Conservation (phyloP, 1,284 basidiomycete genomes). For the Cryptococcus maquisensis region DNA sequence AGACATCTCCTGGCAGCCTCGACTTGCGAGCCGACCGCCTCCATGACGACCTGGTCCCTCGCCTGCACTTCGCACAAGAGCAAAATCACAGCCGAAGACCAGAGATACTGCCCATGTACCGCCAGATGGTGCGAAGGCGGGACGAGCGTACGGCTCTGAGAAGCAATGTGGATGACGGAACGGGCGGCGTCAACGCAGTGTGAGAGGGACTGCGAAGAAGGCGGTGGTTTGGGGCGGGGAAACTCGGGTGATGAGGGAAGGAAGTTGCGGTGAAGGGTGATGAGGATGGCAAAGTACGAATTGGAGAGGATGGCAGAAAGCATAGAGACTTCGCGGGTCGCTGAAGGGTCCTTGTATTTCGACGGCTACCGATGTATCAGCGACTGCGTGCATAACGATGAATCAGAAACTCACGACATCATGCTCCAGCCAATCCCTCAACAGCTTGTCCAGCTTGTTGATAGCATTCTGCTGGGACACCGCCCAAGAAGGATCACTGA, state of each 20-base stretch:
- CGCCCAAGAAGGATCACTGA: slow-evolving; percentile 63
- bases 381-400: background rate
- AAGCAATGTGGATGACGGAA: slow-evolving; percentile 66
- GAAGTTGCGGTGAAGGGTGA: slow-evolving; percentile 83
- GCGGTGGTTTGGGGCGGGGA: slow-evolving; percentile 39
- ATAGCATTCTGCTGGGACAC: slow-evolving; percentile 67
- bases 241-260: slow-evolving; percentile 51
- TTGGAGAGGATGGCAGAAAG: slow-evolving; percentile 84
- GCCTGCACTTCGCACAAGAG: slow-evolving; percentile 82
- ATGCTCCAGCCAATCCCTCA: slow-evolving; percentile 75
- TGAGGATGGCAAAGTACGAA: slow-evolving; percentile 82
- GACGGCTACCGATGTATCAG: slow-evolving; percentile 54
- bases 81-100: slow-evolving; percentile 83
- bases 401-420: slow-evolving; percentile 36
- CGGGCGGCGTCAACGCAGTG: slow-evolving; percentile 45
- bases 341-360: slow-evolving; percentile 55
- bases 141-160: slow-evolving; percentile 76
- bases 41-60: slow-evolving; percentile 60
- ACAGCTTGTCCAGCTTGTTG: slow-evolving; percentile 67
- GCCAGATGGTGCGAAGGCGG: slow-evolving; percentile 83
- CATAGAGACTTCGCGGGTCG: slow-evolving; percentile 34
- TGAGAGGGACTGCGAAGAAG: slow-evolving; percentile 41
- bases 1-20: slow-evolving; percentile 66
- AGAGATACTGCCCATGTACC: slow-evolving; percentile 85
- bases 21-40: slow-evolving; percentile 74